A percentile compares a stretch with the other conserved stretches of the same genome.
These are phyloP conservation scores for Brassica hybrid DNA, from an alignment of 441 rosid genomes.

Conservation along the genomic window DNA sequence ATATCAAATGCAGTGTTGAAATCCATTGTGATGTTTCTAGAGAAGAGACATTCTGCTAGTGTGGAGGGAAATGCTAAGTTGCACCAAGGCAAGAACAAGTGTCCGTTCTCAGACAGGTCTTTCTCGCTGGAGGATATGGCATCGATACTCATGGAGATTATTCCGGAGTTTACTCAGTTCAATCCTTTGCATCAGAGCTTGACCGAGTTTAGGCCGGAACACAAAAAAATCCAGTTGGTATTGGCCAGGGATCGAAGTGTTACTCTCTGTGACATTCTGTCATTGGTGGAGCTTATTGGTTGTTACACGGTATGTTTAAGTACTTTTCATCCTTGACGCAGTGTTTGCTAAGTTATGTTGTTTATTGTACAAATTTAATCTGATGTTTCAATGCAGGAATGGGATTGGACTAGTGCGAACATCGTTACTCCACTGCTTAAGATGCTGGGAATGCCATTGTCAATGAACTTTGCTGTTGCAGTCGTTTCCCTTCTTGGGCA, in stretches of 20 bases:
- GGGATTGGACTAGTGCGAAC: constrained; percentile 73
- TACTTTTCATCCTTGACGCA: background rate
- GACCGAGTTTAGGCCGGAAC: constrained; percentile 35
- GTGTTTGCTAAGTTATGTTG: background rate
- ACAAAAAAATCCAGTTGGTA: constrained; percentile 34
- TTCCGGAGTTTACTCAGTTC: constrained; percentile 48
- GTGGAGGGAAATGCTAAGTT: constrained; percentile 37
- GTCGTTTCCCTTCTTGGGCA: constrained; percentile 57
- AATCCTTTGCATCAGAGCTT: constrained; percentile 40
- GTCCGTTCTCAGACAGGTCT: constrained; percentile 65
- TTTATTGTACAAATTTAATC: background rate
- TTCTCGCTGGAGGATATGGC: constrained; percentile 54
- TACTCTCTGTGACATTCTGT: constrained; percentile 54
- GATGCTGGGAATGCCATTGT: constrained; percentile 51
- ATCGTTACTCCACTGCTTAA: constrained; percentile 59
- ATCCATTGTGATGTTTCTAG: constrained; percentile 59
- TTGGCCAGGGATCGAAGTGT: constrained; percentile 39
- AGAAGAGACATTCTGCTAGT: constrained; percentile 43
- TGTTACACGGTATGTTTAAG: constrained; percentile 58
- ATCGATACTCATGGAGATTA: constrained; percentile 54
- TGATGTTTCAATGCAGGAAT: constrained; percentile 55
- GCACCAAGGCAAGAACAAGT: constrained; percentile 54
- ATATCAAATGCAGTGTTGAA: constrained; percentile 58
- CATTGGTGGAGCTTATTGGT: constrained; percentile 79
- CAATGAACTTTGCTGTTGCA: constrained; percentile 52